These are phyloP conservation scores for Stephanodiscus triporus DNA, from an alignment of 108 stramenopile genomes.

Conservation along the genomic window DNA sequence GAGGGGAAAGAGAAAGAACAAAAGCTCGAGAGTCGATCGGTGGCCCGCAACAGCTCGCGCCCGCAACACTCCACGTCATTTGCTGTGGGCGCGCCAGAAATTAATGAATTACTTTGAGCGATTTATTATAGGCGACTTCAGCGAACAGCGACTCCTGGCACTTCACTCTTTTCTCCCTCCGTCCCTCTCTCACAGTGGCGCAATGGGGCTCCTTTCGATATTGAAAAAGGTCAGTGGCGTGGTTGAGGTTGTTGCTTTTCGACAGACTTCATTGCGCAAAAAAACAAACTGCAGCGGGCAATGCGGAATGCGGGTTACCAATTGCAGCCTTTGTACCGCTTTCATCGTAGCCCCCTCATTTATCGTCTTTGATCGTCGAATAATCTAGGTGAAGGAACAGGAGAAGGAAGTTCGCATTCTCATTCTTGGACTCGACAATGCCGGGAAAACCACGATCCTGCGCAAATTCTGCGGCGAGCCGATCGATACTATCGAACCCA, in stretches of 20 bases:
- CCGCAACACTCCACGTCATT: too few species aligned
- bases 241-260: neutral
- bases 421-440: conserved; percentile 96
- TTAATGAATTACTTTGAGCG: neutral
- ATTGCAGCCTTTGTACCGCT: conserved; percentile 4
- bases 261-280: neutral
- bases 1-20: neutral
- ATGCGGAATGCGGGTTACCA: conserved; percentile 1
- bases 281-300: neutral
- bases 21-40: neutral
- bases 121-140: too few species aligned
- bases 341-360: neutral
- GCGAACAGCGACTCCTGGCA: neutral
- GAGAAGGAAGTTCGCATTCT: conserved; percentile 97
- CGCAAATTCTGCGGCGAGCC: conserved; percentile 93
- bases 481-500: conserved; percentile 94
- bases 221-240: conserved; percentile 67
- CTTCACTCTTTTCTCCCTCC: neutral
- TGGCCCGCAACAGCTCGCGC: too few species aligned
- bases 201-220: conserved; percentile 80
- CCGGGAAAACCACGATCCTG: conserved; percentile 94
- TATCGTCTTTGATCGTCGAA: neutral
- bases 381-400: conserved; percentile 90
- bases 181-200: neutral
- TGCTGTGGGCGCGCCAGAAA: neutral